These are phyloP conservation scores for Hypoxylon sp. DNA, from an alignment of 2,329 filamentous ascomycete genomes.

Conservation along the genomic window DNA sequence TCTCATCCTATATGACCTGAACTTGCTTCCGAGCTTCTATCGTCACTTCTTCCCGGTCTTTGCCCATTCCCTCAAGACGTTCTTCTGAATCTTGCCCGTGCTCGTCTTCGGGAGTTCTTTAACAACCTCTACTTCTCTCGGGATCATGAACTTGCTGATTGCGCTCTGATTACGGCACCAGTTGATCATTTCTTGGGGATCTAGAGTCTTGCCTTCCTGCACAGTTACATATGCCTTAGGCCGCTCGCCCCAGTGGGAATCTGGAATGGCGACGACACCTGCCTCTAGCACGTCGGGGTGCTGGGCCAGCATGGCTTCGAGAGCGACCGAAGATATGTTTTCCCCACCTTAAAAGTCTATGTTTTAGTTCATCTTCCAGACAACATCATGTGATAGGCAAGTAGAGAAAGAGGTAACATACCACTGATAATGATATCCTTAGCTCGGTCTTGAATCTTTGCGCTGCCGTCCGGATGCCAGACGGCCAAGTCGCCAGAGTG, in stretches of 20 bases:
- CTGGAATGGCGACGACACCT: conserved; percentile 88
- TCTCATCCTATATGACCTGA: too few species aligned
- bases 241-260: conserved; percentile 95
- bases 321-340: conserved; percentile 94
- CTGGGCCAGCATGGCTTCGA: conserved; percentile 89
- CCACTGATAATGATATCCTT: conserved; percentile 99
- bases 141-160: conserved; percentile 93
- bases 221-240: conserved; percentile 94
- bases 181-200: conserved; percentile 79
- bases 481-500: conserved; percentile 95
- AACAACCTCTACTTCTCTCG: conserved; percentile 82
- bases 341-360: conserved; percentile 78
- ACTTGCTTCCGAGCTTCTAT: background rate
- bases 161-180: conserved; percentile 87
- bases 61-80: conserved; percentile 89
- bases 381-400: background rate
- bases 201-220: conserved; percentile 74
- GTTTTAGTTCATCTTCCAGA: background rate
- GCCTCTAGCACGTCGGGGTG: conserved; percentile 93
- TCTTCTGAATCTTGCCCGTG: conserved; percentile 98
- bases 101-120: conserved; percentile 93
- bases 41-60: conserved; percentile 59
- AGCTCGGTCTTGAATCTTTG: conserved; percentile 91
- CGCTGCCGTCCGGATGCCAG: conserved; percentile 90
- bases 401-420: conserved; percentile 58